Conservation (phyloP, 441 rosid species). For the Dalechampia spathulata region DNA sequence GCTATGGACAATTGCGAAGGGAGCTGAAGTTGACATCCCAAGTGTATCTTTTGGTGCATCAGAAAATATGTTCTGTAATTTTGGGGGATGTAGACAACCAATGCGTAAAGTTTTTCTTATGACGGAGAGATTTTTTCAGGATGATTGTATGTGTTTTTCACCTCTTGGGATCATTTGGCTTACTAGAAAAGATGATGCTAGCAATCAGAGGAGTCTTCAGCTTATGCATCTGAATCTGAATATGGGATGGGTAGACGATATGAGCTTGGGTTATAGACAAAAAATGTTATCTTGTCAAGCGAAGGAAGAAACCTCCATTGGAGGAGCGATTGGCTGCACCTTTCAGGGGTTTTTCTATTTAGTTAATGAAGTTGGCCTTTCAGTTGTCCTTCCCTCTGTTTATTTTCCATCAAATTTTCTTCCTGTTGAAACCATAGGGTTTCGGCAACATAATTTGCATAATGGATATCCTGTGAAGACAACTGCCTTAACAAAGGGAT, state of each 20-base stretch:
- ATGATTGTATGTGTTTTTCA: slow-evolving; percentile 73
- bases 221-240: slow-evolving; percentile 56
- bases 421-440: slow-evolving; percentile 53
- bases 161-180: slow-evolving; percentile 80
- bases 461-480: slow-evolving; percentile 22
- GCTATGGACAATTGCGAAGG: slow-evolving; percentile 26
- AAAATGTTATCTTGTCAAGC: slow-evolving; percentile 25
- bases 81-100: slow-evolving; percentile 28
- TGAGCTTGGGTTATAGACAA: slow-evolving; percentile 34
- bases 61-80: slow-evolving; percentile 30
- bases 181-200: slow-evolving; percentile 34
- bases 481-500: slow-evolving; percentile 22
- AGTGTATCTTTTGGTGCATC: slow-evolving; percentile 49
- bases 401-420: slow-evolving; percentile 48
- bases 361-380: slow-evolving; percentile 76
- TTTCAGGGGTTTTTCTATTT: slow-evolving; percentile 83
- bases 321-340: slow-evolving; percentile 75
- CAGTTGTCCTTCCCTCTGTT: slow-evolving; percentile 83
- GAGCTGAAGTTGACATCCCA: slow-evolving; percentile 29
- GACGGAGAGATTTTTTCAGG: slow-evolving; percentile 39
- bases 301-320: slow-evolving; percentile 41
- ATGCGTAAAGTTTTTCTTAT: slow-evolving; percentile 62
- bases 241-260: slow-evolving; percentile 47
- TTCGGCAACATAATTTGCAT: slow-evolving; percentile 36
- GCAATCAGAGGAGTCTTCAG: slow-evolving; percentile 28